Evolutionary conservation across 73 alveolate species (phyloP), one percentile per base, ranked within the genome.

Genomic region (Effrenium voratum): DNA sequence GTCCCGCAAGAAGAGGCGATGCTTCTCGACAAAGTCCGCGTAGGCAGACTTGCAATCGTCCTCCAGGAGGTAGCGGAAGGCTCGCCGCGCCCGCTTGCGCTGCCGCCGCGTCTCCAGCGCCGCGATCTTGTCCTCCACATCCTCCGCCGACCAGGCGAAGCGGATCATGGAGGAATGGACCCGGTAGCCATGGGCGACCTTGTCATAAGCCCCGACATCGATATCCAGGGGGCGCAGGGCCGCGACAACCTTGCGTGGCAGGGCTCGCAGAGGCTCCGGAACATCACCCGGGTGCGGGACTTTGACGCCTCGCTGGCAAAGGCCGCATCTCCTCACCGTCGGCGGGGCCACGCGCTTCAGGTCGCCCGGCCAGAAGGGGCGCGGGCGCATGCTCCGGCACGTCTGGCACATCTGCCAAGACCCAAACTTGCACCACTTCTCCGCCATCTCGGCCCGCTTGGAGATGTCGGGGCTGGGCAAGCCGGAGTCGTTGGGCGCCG

Each of bases 341-440:
- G 83, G 83, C 45, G 24, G 13, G 45, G 83, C 83, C 3, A 38
- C 83, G 28, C 83, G 83, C 49, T 36, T 44, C 22, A 26, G 36
- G 26, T 72, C 83, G 2, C 19, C 83, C 24, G 83, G 83, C 28
- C 36, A 24, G 24, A 72, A 36, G 4, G 83, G 83, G 22, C 83
- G 83, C 45, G 83, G 83, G 16, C 6, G 83, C 47, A 72, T 26
- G 36, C 83, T 72, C 49, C 36, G 83, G 28, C 83, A 72, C 15
- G 6, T 72, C 3, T 26, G 36, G 36, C 83, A 72, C 83, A 72
- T 72, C 22, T 36, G 44, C 83, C 83, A 72, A 36, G 83, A 72
- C 49, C 83, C 83, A 8, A 36, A 38, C 83, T 72, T 72, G 83
- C 83, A 72, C 83, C 83, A 72, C 83, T 32, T n/a, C 83, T 72